These are phyloP conservation scores for Mycosphaerelloides madeirae DNA, from an alignment of 2,329 filamentous ascomycete species.

Conservation along the genomic window DNA sequence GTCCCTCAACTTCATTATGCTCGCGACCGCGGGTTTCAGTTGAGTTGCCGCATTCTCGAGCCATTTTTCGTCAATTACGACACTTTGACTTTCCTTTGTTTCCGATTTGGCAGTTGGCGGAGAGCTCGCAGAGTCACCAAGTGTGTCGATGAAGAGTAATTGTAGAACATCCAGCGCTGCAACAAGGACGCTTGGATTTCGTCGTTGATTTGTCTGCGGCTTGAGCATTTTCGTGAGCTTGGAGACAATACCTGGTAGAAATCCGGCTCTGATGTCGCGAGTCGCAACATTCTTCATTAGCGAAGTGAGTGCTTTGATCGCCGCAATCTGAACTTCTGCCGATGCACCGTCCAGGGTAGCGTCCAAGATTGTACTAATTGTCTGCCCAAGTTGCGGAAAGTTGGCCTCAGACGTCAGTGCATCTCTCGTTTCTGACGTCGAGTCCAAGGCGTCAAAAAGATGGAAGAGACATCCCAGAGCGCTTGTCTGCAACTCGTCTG, in stretches of 20 bases:
- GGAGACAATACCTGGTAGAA: slow-evolving; percentile 84
- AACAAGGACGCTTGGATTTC: slow-evolving; percentile 59
- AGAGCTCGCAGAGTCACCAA: slow-evolving; percentile 6
- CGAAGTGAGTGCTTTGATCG: slow-evolving; percentile 59
- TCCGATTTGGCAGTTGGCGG: not conserved
- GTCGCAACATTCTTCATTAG: slow-evolving; percentile 64
- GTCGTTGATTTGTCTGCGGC: slow-evolving; percentile 58
- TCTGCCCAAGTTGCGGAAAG: slow-evolving; percentile 75
- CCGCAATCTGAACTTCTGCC: slow-evolving; percentile 65
- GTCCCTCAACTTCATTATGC: slow-evolving; percentile 68
- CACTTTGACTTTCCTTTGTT: slow-evolving; percentile 4
- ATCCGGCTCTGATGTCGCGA: slow-evolving; percentile 70
- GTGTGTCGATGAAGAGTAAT: slow-evolving; percentile 18
- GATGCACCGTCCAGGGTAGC: slow-evolving; percentile 62
- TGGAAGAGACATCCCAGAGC: slow-evolving; percentile 65
- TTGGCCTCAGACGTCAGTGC: slow-evolving; percentile 52
- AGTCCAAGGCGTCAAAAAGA: slow-evolving; percentile 57
- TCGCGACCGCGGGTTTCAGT: slow-evolving; percentile 75
- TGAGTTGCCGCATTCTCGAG: slow-evolving; percentile 73
- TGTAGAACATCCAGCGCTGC: slow-evolving; percentile 23
- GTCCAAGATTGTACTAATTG: slow-evolving; percentile 74
- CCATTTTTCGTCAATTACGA: slow-evolving; percentile 53
- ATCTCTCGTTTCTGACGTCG: slow-evolving; percentile 41
- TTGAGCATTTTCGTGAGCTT: slow-evolving; percentile 71
- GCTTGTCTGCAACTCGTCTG: slow-evolving; percentile 70